These are phyloP conservation scores for Fusarium nodosum DNA, from an alignment of 2,329 filamentous ascomycete species.

Conservation along the genomic window DNA sequence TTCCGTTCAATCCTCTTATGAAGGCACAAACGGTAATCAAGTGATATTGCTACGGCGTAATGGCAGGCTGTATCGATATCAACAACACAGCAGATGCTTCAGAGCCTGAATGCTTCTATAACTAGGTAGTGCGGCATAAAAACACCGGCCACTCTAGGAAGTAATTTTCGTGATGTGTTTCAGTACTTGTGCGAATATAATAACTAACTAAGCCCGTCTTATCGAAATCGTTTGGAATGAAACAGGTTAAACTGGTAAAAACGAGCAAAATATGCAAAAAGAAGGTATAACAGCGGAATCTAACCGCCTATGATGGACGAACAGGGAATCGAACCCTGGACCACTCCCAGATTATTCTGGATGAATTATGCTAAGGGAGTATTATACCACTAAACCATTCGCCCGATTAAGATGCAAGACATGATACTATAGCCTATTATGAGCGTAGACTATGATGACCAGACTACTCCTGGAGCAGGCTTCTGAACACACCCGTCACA, in stretches of 20 bases:
- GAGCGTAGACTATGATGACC: no score
- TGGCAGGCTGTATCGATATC: not conserved
- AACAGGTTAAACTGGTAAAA: no score
- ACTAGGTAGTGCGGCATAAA: no score
- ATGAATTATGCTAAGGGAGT: constrained; percentile 35
- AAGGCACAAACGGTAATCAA: not conserved
- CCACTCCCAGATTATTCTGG: constrained; percentile 29
- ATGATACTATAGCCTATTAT: fast-evolving
- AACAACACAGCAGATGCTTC: not conserved
- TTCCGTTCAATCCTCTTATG: not conserved
- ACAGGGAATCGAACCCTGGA: constrained; percentile 39
- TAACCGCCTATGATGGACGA: constrained; percentile 24
- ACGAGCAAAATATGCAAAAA: not conserved
- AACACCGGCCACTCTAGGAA: not conserved
- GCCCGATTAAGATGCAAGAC: not conserved
- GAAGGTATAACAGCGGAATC: not conserved
- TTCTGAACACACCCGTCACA: not conserved
- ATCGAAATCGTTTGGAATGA: no score
- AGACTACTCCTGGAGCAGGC: not conserved
- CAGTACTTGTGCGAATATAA: no score
- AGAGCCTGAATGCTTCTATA: no score
- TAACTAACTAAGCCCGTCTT: no score
- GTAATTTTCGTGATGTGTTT: no score
- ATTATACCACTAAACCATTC: constrained; percentile 40
- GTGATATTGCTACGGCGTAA: not conserved